phyloP scores from a whole-genome alignment of 2,329 filamentous ascomycete species.

The Sporothrix brasiliensis region DNA sequence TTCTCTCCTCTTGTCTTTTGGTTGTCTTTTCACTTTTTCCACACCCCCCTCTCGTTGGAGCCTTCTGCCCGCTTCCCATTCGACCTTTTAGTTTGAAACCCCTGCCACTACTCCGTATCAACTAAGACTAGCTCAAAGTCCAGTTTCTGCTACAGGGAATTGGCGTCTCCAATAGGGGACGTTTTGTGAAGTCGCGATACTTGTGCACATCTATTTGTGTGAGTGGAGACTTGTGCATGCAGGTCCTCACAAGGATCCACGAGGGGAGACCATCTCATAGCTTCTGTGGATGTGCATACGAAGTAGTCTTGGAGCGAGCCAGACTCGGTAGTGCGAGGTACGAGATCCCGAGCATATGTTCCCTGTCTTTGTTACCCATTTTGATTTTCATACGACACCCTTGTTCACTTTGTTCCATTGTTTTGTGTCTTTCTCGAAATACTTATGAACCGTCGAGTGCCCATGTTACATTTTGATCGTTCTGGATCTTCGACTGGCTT shows the following conservation, averaged over 20 bases:
- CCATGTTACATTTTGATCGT: constrained; percentile 4
- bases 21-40: neutral
- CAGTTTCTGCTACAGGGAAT: constrained; percentile 5
- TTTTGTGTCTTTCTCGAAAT: neutral
- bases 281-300: constrained; percentile 8
- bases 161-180: neutral
- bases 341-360: neutral
- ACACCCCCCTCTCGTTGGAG: neutral
- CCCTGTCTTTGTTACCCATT: constrained; percentile 1
- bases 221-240: constrained; percentile 7
- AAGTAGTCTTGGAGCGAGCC: neutral
- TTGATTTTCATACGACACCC: constrained; percentile 3
- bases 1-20: neutral
- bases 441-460: constrained; percentile 12
- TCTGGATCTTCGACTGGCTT: neutral
- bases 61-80: neutral
- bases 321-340: neutral
- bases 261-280: neutral
- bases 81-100: constrained; percentile 3
- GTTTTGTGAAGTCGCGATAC: constrained; percentile 6
- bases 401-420: neutral
- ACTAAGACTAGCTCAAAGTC: constrained; percentile 10
- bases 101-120: constrained; percentile 22
- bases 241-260: constrained; percentile 19
- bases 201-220: constrained; percentile 8